Percentiles rank a stretch among this genome's conserved stretches.
These are phyloP conservation scores for Sclerotinia glacialis DNA, from an alignment of 2,329 filamentous ascomycete genomes.

Conservation along the genomic window DNA sequence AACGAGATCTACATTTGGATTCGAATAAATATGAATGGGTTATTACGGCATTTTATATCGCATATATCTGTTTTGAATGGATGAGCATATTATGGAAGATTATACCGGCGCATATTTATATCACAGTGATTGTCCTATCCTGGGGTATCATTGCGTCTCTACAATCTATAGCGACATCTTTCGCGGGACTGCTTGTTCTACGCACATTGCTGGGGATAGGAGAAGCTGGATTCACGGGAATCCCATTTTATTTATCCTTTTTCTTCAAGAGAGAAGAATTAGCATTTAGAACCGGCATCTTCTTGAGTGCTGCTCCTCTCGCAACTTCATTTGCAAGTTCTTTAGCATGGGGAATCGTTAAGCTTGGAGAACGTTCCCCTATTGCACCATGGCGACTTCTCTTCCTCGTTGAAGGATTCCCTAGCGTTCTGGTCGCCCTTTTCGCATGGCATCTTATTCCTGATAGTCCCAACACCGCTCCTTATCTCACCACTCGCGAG, in stretches of 20 bases:
- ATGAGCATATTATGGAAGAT: conserved; percentile 61
- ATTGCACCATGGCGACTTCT: conserved; percentile 83
- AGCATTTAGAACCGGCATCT: conserved; percentile 80
- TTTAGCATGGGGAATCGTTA: conserved; percentile 75
- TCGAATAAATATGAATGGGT: conserved; percentile 58
- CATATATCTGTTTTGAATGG: conserved; percentile 64
- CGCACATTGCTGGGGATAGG: conserved; percentile 58
- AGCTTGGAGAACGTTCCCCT: conserved; percentile 60
- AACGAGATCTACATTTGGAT: conserved; percentile 54
- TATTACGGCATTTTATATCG: conserved; percentile 59
- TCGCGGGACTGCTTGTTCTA: conserved; percentile 54
- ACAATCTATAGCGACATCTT: conserved; percentile 65
- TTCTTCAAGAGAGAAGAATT: conserved; percentile 69
- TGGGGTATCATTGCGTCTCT: conserved; percentile 80
- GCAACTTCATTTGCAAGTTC: conserved; percentile 79
- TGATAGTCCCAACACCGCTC: conserved; percentile 66
- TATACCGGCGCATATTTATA: conserved; percentile 59
- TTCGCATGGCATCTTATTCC: conserved; percentile 74
- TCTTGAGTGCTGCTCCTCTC: conserved; percentile 80
- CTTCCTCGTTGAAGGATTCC: conserved; percentile 82
- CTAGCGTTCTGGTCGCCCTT: conserved; percentile 71
- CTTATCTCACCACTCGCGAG: conserved; percentile 61
- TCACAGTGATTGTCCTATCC: conserved; percentile 62
- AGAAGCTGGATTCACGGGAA: conserved; percentile 63
- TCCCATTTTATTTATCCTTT: conserved; percentile 63